These are phyloP conservation scores for Trichophyton verrucosum DNA, from an alignment of 2,329 filamentous ascomycete species.

Conservation along the genomic window DNA sequence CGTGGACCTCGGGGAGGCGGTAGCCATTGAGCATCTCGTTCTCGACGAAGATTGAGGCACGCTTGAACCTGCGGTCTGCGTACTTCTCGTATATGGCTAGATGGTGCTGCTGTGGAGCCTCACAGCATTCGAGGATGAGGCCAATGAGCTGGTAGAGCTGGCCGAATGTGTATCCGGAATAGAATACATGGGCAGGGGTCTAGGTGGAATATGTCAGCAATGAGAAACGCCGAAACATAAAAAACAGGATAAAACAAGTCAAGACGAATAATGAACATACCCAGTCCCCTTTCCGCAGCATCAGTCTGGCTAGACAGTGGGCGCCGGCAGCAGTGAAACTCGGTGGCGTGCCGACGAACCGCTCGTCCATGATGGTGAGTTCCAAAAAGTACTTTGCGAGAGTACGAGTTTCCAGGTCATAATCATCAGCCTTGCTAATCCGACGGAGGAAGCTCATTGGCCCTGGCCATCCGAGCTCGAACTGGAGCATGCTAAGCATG, in stretches of 20 bases:
- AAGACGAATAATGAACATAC: conserved; percentile 42
- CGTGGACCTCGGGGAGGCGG: conserved; percentile 30
- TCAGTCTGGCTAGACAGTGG: conserved; percentile 78
- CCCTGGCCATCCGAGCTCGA: conserved; percentile 94
- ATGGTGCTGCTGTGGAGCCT: conserved; percentile 69
- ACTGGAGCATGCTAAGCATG: conserved; percentile 93
- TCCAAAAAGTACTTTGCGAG: conserved; percentile 97
- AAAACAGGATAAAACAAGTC: not conserved
- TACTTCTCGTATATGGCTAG: conserved; percentile 86
- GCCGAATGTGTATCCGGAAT: conserved; percentile 80
- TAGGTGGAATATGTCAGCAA: conserved; percentile 25
- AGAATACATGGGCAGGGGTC: conserved; percentile 75
- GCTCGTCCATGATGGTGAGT: conserved; percentile 93
- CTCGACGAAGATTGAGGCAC: conserved; percentile 68
- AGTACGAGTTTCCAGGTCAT: conserved; percentile 88
- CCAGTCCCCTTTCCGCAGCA: conserved; percentile 88
- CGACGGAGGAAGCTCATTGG: conserved; percentile 96
- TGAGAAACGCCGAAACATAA: not conserved
- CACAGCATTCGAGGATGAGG: conserved; percentile 78
- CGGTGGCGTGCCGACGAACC: conserved; percentile 80
- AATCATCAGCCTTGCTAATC: conserved; percentile 97
- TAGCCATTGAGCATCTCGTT: conserved; percentile 55
- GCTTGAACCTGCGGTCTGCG: conserved; percentile 73
- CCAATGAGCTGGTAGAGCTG: conserved; percentile 68
- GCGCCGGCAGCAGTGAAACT: conserved; percentile 86